Evolutionary conservation across 1,139 yeast species (phyloP), one percentile per base, ranked within the genome.

Genomic region (Yamadazyma atmosphaerica): DNA sequence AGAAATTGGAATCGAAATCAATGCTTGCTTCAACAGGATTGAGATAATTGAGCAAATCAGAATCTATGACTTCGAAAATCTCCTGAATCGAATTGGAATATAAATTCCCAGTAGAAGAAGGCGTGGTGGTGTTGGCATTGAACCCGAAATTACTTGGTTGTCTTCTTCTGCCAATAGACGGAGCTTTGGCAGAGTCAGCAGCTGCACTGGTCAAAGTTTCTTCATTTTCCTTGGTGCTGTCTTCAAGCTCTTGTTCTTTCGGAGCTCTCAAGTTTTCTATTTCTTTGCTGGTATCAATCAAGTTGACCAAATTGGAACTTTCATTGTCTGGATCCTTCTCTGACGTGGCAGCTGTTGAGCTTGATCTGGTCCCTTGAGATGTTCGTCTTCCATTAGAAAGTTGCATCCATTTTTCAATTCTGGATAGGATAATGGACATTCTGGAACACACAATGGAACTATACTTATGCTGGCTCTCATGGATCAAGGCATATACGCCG

Each of bases 401-500:
- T 33, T 57, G 63, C 63, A 75, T 72, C 78, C 80, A 74, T 47
- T 68, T 71, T 32, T 67, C 67, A 26, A 74, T 66, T 38, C 74
- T 63, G 11, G 63, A 56, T 37, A 75, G 52, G n/a, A 74, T 65
- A 25, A 60, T 58, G 2, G 64, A 51, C 76, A 75, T 70, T 42
- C 72, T 67, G 36, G 52, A 55, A 32, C 74, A 68, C 15, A 71
- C 72, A 26, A 61, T 60, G 41, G 70, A 69, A 35, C 61, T 58
- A 31, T 49, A 50, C 27, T 51, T 49, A 3, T 60, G 50, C 14
- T 51, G 48, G 36, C 60, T 58, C 18, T 52, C 51, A 22, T 50
- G 53, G 12, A 64, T 50, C 4, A 61, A 45, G 3, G 43, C 37
- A 19, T 48, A 43, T 2, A 73, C 64, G 28, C 62, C 55, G 10